phyloP scores from a whole-genome alignment of 768 basidiomycete species.

The Lentinula guzmanii region DNA sequence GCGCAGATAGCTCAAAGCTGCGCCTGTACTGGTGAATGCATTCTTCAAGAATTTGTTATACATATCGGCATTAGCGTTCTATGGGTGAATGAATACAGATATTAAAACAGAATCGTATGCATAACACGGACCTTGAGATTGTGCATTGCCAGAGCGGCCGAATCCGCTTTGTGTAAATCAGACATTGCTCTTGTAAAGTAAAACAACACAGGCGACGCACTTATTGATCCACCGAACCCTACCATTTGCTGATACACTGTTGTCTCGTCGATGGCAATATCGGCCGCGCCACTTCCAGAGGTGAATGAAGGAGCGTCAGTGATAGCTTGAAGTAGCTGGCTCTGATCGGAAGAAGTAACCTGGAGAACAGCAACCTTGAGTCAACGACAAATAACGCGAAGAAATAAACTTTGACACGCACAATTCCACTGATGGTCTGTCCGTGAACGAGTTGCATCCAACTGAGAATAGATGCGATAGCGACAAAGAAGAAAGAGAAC shows the following conservation, averaged over 20 bases:
- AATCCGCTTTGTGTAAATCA: neutral
- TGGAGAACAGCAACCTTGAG: neutral
- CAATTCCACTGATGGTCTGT: slow-evolving; percentile 3
- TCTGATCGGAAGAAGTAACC: neutral
- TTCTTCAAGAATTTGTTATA: slow-evolving; percentile 21
- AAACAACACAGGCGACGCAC: slow-evolving; percentile 1
- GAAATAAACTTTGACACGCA: neutral
- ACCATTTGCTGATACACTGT: slow-evolving; percentile 5
- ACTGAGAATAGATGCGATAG: neutral
- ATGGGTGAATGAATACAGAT: neutral
- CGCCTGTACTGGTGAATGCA: slow-evolving; percentile 23
- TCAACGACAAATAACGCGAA: neutral
- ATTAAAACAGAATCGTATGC: neutral
- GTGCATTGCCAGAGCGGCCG: slow-evolving; percentile 3
- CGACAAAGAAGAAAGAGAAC: neutral
- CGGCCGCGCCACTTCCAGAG: neutral
- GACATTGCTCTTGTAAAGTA: neutral
- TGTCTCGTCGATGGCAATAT: slow-evolving; percentile 8
- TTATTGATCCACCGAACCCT: slow-evolving; percentile 10
- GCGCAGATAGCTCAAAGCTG: slow-evolving; percentile 23
- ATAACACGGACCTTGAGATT: slow-evolving; percentile 4
- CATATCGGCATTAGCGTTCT: slow-evolving; percentile 17
- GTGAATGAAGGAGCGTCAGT: neutral
- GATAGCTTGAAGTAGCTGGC: neutral
- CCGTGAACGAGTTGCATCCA: neutral